phyloP scores from a whole-genome alignment of 2,329 filamentous ascomycete species.

The Colletotrichum lini region DNA sequence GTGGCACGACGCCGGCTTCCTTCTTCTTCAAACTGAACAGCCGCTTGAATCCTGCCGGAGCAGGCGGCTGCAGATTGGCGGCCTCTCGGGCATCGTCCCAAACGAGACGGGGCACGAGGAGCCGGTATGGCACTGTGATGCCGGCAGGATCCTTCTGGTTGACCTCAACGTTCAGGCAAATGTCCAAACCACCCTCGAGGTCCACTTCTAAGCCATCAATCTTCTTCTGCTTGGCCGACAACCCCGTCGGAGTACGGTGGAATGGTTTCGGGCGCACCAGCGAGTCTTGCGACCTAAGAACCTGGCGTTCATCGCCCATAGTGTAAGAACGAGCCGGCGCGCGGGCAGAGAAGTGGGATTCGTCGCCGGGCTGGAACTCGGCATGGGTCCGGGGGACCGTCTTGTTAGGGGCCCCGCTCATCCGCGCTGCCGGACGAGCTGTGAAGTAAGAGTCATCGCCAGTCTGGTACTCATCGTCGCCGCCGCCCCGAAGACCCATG shows the following conservation, averaged over 20 bases:
- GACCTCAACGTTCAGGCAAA: conserved; percentile 91
- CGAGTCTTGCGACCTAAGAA: conserved; percentile 34
- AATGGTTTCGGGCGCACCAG: conserved; percentile 59
- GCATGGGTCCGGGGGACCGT: conserved; percentile 14
- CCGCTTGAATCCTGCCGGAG: conserved; percentile 59
- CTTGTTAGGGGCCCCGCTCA: conserved; percentile 36
- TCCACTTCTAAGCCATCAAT: conserved; percentile 75
- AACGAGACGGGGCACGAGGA: conserved; percentile 85
- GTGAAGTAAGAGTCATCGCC: conserved; percentile 73
- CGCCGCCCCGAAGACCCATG: conserved; percentile 56
- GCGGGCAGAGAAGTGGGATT: conserved; percentile 31
- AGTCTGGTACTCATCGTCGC: conserved; percentile 64
- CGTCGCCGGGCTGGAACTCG: conserved; percentile 32
- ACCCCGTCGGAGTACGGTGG: conserved; percentile 78
- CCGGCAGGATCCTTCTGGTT: conserved; percentile 88
- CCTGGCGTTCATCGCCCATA: conserved; percentile 45
- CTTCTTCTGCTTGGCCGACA: conserved; percentile 73
- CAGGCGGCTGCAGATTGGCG: conserved; percentile 44
- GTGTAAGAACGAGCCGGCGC: conserved; percentile 46
- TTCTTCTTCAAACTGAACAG: conserved; percentile 61
- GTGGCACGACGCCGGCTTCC: conserved; percentile 3
- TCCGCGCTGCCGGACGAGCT: conserved; percentile 51
- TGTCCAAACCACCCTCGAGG: conserved; percentile 86
- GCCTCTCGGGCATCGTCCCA: conserved; percentile 60
- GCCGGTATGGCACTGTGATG: conserved; percentile 87